phyloP scores from a whole-genome alignment of 352 stramenopile genomes.

The Thalassiosira allenii region DNA sequence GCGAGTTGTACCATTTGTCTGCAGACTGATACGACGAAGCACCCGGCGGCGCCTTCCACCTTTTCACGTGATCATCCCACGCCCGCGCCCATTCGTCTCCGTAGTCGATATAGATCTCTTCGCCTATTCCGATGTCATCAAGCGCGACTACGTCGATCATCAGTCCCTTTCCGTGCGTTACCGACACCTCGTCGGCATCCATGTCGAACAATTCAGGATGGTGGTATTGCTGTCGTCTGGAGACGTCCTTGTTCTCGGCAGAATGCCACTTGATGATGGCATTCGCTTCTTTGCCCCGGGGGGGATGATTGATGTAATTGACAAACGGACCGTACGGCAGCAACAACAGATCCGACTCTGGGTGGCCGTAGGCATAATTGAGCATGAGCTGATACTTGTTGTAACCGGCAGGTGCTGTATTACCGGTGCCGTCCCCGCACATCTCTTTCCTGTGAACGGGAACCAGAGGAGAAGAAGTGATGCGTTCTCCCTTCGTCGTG shows the following conservation, averaged over 20 bases:
- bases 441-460: constrained; percentile 57
- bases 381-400: constrained; percentile 61
- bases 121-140: constrained; percentile 22
- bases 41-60: constrained; percentile 37
- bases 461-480: constrained; percentile 57
- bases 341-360: constrained; percentile 65
- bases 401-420: constrained; percentile 4
- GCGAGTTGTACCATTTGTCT: constrained; percentile 49
- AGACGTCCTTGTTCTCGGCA: constrained; percentile 10
- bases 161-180: constrained; percentile 63
- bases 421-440: constrained; percentile 17
- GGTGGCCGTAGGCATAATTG: constrained; percentile 74
- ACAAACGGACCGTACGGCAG: constrained; percentile 62
- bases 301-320: constrained; percentile 64
- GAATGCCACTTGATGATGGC: constrained; percentile 65
- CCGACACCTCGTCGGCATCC: constrained; percentile 32
- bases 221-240: constrained; percentile 58
- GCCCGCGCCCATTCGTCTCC: constrained; percentile 41
- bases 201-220: constrained; percentile 65
- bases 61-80: constrained; percentile 45
- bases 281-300: constrained; percentile 44
- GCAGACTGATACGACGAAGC: constrained; percentile 30
- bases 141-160: constrained; percentile 52
- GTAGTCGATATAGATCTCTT: constrained; percentile 62
- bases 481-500: constrained; percentile 36